Percentiles rank a stretch among this genome's conserved stretches.
These are phyloP conservation scores for Citrus reticulata DNA, from an alignment of 345 rosid genomes.

Conservation along the genomic window DNA sequence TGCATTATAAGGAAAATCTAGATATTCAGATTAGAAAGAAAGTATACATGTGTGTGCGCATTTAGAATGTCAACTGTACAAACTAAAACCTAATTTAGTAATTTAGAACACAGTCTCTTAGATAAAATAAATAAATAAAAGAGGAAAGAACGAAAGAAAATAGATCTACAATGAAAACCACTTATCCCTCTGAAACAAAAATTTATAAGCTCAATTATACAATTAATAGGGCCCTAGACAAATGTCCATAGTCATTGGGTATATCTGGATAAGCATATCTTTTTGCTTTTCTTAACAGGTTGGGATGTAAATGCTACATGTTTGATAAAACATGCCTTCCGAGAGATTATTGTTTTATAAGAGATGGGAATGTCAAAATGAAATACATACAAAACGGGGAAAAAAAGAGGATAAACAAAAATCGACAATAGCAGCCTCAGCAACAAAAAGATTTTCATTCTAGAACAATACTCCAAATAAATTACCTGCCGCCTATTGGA, in stretches of 20 bases:
- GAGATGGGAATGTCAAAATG: neutral
- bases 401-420: constrained; percentile 1
- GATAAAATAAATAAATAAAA: neutral
- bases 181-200: neutral
- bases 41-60: too few species aligned
- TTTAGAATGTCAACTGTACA: neutral
- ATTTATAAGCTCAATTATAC: neutral
- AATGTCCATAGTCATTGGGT: neutral
- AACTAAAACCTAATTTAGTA: neutral
- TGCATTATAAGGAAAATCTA: too few species aligned
- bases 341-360: neutral
- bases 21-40: too few species aligned
- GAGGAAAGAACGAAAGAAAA: neutral
- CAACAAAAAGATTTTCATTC: neutral
- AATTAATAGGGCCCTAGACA: neutral
- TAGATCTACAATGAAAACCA: neutral
- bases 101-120: neutral
- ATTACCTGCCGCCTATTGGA: constrained; percentile 90
- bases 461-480: constrained; percentile 3
- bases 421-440: neutral
- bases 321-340: neutral
- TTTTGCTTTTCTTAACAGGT: neutral
- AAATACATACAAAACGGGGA: neutral
- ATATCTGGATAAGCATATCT: neutral
- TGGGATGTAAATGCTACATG: neutral